Percentiles rank a stretch among this genome's conserved stretches.
Conservation (phyloP, 2,329 filamentous ascomycete genomes). For the Fonsecaea nubica region DNA sequence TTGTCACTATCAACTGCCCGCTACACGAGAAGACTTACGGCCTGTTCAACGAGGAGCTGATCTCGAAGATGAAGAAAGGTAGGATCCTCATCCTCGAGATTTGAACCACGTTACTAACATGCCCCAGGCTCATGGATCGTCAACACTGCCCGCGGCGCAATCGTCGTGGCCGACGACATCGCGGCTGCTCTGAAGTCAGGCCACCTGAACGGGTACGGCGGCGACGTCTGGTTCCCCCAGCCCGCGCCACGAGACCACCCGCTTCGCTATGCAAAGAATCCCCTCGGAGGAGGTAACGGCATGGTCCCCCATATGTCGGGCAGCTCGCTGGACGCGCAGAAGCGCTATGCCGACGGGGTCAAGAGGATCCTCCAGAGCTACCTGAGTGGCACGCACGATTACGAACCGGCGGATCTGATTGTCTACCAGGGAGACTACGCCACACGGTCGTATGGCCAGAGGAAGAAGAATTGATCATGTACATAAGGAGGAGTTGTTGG, state of each 20-base stretch:
- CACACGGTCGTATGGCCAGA: not conserved
- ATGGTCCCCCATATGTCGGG: constrained; percentile 5
- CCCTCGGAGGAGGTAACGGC: constrained; percentile 8
- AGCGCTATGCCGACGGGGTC: not conserved
- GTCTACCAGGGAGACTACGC: constrained; percentile 5
- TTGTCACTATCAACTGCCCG: constrained; percentile 99
- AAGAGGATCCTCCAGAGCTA: constrained; percentile 4
- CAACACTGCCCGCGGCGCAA: constrained; percentile 98
- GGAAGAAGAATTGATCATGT: not conserved
- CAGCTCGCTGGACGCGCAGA: not conserved
- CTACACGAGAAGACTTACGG: constrained; percentile 97
- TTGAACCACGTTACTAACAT: not conserved
- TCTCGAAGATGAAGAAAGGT: constrained; percentile 99
- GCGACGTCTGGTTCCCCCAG: constrained; percentile 9
- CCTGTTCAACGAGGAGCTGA: constrained; percentile 98
- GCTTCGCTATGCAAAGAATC: constrained; percentile 10
- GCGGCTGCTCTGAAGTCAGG: constrained; percentile 89
- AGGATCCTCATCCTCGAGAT: constrained; percentile 42
- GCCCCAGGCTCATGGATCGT: constrained; percentile 83
- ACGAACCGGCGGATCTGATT: constrained; percentile 1
- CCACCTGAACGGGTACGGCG: constrained; percentile 46
- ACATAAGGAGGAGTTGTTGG: not conserved
- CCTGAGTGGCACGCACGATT: not conserved
- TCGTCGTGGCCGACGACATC: constrained; percentile 99
- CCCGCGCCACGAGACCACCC: constrained; percentile 8